Base-by-base conservation (phyloP, 176 grass and related monocot species). In the Aegilops sharonensis region DNA sequence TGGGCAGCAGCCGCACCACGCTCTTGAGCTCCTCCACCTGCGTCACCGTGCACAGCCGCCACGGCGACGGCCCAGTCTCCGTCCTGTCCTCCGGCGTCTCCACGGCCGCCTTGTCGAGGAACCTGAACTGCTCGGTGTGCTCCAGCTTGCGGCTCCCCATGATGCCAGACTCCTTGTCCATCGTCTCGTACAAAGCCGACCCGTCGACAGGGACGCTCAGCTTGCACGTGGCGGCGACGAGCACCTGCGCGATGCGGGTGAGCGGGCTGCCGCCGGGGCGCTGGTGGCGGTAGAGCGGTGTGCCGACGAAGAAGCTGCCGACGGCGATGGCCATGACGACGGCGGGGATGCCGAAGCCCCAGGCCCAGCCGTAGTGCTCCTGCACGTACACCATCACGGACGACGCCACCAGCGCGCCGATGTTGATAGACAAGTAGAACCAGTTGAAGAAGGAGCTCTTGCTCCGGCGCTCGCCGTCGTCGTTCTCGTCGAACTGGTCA, bases 281-380 rank as follows among this genome's bases (percentile, higher is more conserved):
- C 92, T 97, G 94, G 48, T 92, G 92, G 35, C 94, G 72, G 84
- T 97, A 97, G 36, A 97, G 84, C 13, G 91, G 86, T 43, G 94
- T 92, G 65, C 94, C 94, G n/a, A 88, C 5, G 81, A 97, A 84
- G 92, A 97, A 97, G 86, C 90, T 89, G 27, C 43, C 88, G 21
- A 97, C 90, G 18, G 94, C 92, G 47, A 94, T 37, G 59, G 88
- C 92, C 94, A 97, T 97, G 39, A 90, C 89, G 13, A 94, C 92
- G 11, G 94, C 94, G 1, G 94, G 94, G 74, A 97, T 91, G 80
- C 94, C 94, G 62, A 97, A 97, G 57, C 94, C 94, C 94, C 94
- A 97, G 5, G 88, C 48, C 94, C 94, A 97, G 56, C 94, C 94
- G 2, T 91, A 88, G 85, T 92, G 91, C n/a, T 86, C 91, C 93